Base-by-base conservation (phyloP, 208 protist genomes). In the Angomonas ambiguus region DNA sequence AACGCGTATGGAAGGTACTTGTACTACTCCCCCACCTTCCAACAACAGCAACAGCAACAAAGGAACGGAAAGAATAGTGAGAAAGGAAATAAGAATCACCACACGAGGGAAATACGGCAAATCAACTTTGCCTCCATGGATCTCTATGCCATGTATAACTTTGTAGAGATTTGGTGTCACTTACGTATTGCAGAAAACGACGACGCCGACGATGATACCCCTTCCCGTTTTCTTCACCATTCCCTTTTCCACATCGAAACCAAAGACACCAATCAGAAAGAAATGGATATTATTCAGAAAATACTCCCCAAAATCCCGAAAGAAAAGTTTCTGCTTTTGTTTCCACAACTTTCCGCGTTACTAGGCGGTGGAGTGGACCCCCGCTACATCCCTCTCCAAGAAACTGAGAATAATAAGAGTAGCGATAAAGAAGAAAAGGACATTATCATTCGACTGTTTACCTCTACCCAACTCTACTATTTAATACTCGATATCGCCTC, bases 21-120 rank as follows among this genome's bases (percentile, higher is more conserved):
- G 38, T 45, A 45, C 16, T 45, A 45, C 38, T 45, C 38, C 16
- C 79, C 0, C 66, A 93, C 10, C 85, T 79, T 48, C 38, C 38
- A 45, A 45, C 25, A 56, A 56, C 25, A 56, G 6, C 18, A 56
- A 13, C 25, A 56, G 25, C 25, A 56, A 56, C 25, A 56, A 5
- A 56, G 22, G 25, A 56, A 56, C 6, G 11, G 49, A 25, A 42
- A 25, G 3, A 45, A 42, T 13, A 51, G 27, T 45, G 38, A 16
- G 16, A 16, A 45, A 45, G 38, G 38, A 45, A 45, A 45, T 45
- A 16, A 45, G 38, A n/a, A n/a, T n/a, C n/a, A n/a, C n/a, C n/a
- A n/a, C n/a, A n/a, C n/a, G n/a, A n/a, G n/a, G n/a, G n/a, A n/a
- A n/a, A n/a, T n/a, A n/a, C n/a, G n/a, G n/a, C n/a, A n/a, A n/a